A percentile compares a stretch with the other conserved stretches of the same genome.
These are phyloP conservation scores for Fusarium nanum DNA, from an alignment of 2,329 filamentous ascomycete species.

Conservation along the genomic window DNA sequence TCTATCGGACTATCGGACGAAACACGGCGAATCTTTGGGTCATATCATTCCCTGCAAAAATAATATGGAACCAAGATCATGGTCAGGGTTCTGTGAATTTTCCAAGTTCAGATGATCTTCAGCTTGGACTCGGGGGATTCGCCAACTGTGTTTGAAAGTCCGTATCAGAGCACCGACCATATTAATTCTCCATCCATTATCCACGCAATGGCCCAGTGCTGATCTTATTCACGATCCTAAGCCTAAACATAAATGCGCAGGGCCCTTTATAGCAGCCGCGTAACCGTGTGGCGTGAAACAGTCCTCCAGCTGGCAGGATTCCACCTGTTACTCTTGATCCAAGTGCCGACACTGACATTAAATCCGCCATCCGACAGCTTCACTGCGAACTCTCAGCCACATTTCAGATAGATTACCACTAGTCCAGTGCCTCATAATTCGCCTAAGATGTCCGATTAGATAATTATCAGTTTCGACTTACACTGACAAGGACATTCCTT, in stretches of 20 bases:
- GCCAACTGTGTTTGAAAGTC: background rate
- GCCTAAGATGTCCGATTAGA: background rate
- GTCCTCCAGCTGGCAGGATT: conserved; percentile 13
- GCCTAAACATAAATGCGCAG: conserved; percentile 27
- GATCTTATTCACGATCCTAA: conserved; percentile 19
- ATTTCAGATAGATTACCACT: conserved; percentile 32
- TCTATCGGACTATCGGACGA: conserved; percentile 20
- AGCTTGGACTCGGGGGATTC: background rate
- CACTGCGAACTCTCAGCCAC: conserved; percentile 22
- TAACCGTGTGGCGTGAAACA: conserved; percentile 32
- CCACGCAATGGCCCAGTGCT: conserved; percentile 15
- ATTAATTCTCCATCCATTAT: conserved; percentile 2
- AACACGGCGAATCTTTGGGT: conserved; percentile 21
- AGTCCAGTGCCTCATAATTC: background rate
- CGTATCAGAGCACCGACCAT: conserved; percentile 23
- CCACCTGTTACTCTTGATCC: conserved; percentile 26
- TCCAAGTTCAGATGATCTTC: conserved; percentile 29
- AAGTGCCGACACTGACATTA: conserved; percentile 21
- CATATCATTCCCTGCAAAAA: background rate
- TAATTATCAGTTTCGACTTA: background rate
- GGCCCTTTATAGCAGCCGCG: conserved; percentile 25
- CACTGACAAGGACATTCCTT: background rate
- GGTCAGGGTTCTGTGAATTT: conserved; percentile 3
- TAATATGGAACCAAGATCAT: background rate
- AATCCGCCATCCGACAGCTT: conserved; percentile 1